Evolutionary conservation across 2,329 filamentous ascomycete species (phyloP).

Genomic region (Sclerotinia trifoliorum): DNA sequence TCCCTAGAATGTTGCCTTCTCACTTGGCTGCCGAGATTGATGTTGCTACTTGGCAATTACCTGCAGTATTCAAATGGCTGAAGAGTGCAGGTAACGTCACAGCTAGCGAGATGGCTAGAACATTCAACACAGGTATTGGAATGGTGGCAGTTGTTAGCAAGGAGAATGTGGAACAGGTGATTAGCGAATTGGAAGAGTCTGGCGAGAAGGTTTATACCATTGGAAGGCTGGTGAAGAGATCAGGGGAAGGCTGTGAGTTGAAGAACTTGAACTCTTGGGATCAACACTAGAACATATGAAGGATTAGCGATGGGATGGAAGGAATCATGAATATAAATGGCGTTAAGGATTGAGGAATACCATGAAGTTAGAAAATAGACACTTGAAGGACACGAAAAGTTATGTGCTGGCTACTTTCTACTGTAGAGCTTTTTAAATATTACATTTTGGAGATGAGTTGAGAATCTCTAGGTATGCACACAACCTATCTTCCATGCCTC

Average conservation of each 20-base stretch:
- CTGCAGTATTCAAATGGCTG: constrained; percentile 83
- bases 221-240: constrained; percentile 65
- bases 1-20: constrained; percentile 85
- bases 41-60: constrained; percentile 70
- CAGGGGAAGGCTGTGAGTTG: constrained; percentile 60
- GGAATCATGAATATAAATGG: background rate
- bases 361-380: constrained; percentile 10
- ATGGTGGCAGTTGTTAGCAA: constrained; percentile 84
- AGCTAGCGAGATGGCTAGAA: constrained; percentile 78
- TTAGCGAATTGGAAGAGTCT: constrained; percentile 57
- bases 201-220: constrained; percentile 78
- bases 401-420: background rate
- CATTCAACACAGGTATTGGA: constrained; percentile 92
- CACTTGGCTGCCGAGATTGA: constrained; percentile 79
- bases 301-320: background rate
- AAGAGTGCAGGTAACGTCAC: constrained; percentile 69
- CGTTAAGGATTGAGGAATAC: constrained; percentile 12
- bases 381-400: background rate
- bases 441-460: constrained; percentile 15
- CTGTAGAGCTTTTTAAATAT: background rate
- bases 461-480: constrained; percentile 10
- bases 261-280: constrained; percentile 49
- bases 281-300: constrained; percentile 14
- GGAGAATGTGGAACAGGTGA: constrained; percentile 60
- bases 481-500: constrained; percentile 2